Conservation (phyloP, 164 flowering plant species). For the Vitis rotundifolia region DNA sequence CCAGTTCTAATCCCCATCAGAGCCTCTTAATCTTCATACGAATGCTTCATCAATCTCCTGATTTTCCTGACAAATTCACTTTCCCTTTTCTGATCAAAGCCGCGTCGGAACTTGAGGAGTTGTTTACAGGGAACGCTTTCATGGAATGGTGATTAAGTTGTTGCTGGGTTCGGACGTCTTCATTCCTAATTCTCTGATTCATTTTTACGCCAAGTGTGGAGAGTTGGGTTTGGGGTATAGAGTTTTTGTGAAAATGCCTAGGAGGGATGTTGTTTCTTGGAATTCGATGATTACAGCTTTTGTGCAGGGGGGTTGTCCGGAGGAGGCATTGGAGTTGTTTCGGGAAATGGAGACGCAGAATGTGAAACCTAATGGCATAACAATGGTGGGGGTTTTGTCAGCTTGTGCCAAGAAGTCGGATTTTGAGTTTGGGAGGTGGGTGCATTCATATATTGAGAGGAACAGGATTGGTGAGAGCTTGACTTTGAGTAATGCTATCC, state of each 20-base stretch:
- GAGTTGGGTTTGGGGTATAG: conserved; percentile 40
- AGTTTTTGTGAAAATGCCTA: conserved; percentile 44
- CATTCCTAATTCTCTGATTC: conserved; percentile 54
- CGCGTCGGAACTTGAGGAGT: conserved; percentile 38
- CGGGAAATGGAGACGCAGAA: conserved; percentile 42
- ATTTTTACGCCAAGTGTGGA: conserved; percentile 59
- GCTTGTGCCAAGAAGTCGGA: conserved; percentile 61
- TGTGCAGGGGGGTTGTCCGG: conserved; percentile 41
- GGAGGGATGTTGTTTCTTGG: conserved; percentile 78
- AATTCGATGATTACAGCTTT: conserved; percentile 65
- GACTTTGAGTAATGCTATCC: conserved; percentile 57
- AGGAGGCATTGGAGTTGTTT: conserved; percentile 55
- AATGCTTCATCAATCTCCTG: conserved; percentile 37
- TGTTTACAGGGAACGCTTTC: conserved; percentile 37
- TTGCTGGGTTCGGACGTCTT: conserved; percentile 44
- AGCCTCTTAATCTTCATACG: conserved; percentile 35
- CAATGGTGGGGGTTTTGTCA: conserved; percentile 65
- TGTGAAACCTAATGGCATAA: conserved; percentile 53
- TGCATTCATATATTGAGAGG: conserved; percentile 48
- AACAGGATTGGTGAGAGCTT: conserved; percentile 34
- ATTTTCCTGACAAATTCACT: conserved; percentile 58
- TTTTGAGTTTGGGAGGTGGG: conserved; percentile 60
- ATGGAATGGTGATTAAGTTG: conserved; percentile 57
- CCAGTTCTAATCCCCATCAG: conserved; percentile 36
- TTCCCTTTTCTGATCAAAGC: conserved; percentile 72